Base-by-base conservation (phyloP, 208 protist species). In the Crithidia mellificae region DNA sequence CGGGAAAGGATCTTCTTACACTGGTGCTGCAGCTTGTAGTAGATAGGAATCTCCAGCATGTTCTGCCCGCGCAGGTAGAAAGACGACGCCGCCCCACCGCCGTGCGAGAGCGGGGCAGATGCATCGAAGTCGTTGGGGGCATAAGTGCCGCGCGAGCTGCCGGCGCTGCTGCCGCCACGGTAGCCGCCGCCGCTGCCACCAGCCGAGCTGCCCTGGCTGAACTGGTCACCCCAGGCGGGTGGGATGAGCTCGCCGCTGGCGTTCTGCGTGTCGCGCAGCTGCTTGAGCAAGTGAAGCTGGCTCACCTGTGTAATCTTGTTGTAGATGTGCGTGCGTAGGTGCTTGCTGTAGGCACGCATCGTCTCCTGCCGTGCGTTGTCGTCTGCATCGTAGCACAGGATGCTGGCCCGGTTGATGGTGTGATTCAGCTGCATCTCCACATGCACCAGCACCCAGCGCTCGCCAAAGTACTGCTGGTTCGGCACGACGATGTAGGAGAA, bases 1-100 rank as follows among this genome's bases (percentile, higher is more conserved):
- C 85, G 79, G 11, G 77, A 74, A 32, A 94, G 78, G 34, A 94
- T 81, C 54, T 87, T 91, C 56, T 83, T 82, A 70, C 88, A 92
- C 61, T 96, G 86, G 64, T 96, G 86, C 75, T 96, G 91, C 51
- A 96, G 68, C 67, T 94, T 96, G 79, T 92, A 93, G 78, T 96
- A 94, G 29, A 96, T 81, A 0, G 91, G 91, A 50, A 96, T 88
- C 56, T 87, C 78, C 15, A 92, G 70, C 34, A 91, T 80, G 30
- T 82, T 88, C 34, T 51, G 65, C 14, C 91, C 91, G 1, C 63
- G 77, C 36, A 91, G 69, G 53, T 90, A 84, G 63, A 93, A 93
- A 4, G 72, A 78, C 47, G 74, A 67, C 14, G 19, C 14, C 29
- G 8, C 59, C 30, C 8, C n/a, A n/a, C n/a, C n/a, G n/a, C n/a